Evolutionary conservation across 208 protist genomes (phyloP).

Genomic region (Wallacemonas sp.): DNA sequence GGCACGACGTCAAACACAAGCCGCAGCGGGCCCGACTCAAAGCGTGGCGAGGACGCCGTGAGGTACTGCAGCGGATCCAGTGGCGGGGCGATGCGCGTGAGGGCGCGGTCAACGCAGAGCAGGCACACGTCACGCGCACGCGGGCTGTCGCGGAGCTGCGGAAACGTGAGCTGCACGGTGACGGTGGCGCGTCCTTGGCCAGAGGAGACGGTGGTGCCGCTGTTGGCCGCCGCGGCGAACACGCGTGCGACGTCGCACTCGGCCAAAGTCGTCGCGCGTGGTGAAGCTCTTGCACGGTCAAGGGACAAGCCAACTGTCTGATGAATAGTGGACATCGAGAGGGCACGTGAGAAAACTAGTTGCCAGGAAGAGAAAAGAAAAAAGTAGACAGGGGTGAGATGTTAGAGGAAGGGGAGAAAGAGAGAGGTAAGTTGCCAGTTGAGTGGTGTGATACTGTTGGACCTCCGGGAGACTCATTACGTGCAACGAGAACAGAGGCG

Average conservation of each 20-base stretch:
- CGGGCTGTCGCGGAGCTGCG: not conserved
- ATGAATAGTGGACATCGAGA: not conserved
- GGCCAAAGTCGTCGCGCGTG: not conserved
- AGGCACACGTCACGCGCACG: slow-evolving; percentile 47
- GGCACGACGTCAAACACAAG: slow-evolving; percentile 24
- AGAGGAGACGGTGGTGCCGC: not conserved
- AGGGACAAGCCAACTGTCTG: not conserved
- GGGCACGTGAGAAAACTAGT: no score
- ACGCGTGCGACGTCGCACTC: slow-evolving; percentile 28
- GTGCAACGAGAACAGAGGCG: no score
- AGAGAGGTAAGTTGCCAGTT: not conserved
- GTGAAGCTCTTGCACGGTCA: not conserved
- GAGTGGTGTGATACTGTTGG: no score
- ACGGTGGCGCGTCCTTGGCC: not conserved
- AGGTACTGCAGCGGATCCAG: slow-evolving; percentile 71
- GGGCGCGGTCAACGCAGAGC: slow-evolving; percentile 71
- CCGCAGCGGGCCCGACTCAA: not conserved
- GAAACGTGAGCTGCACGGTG: not conserved
- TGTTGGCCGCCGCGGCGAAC: slow-evolving; percentile 35
- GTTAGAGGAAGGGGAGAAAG: not conserved
- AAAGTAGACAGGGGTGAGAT: not conserved
- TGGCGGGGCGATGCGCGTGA: slow-evolving; percentile 67
- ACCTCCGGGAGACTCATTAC: no score
- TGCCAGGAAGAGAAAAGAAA: slow-evolving; percentile 8
- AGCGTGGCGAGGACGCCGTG: slow-evolving; percentile 24